A percentile compares a stretch with the other conserved stretches of the same genome.
Evolutionary conservation across 2,329 filamentous ascomycete genomes (phyloP).

Genomic region (Chaetothyriales sp.): DNA sequence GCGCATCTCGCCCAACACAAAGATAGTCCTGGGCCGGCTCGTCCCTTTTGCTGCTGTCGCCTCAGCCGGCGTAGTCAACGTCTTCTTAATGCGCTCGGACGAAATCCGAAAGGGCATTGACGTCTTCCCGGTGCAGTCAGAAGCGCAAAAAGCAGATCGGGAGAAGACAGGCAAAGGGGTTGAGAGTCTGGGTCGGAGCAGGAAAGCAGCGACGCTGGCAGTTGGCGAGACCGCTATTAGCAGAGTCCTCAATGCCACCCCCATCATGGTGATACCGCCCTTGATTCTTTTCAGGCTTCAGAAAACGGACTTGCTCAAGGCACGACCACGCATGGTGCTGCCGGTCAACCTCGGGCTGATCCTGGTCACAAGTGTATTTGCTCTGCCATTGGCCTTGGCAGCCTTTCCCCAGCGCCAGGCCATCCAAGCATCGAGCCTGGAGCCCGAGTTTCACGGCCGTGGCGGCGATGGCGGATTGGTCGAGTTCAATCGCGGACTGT

Average conservation of each 20-base stretch:
- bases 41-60: conserved; percentile 95
- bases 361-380: conserved; percentile 71
- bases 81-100: conserved; percentile 93
- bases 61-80: conserved; percentile 79
- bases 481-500: conserved; percentile 95
- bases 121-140: conserved; percentile 68
- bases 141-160: conserved; percentile 51
- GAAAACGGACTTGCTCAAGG: conserved; percentile 66
- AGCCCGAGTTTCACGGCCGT: conserved; percentile 71
- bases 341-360: conserved; percentile 82
- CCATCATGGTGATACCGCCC: conserved; percentile 93
- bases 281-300: conserved; percentile 75
- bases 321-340: conserved; percentile 59
- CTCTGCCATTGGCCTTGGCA: conserved; percentile 75
- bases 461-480: conserved; percentile 71
- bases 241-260: conserved; percentile 82
- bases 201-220: conserved; percentile 73
- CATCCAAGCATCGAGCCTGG: conserved; percentile 60
- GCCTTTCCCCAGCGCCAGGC: conserved; percentile 86
- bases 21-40: conserved; percentile 65
- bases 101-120: conserved; percentile 91
- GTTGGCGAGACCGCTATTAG: conserved; percentile 87
- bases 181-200: conserved; percentile 67
- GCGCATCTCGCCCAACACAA: conserved; percentile 58
- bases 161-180: conserved; percentile 53